phyloP scores from a whole-genome alignment of 768 basidiomycete species.

The Amanita thiersii region DNA sequence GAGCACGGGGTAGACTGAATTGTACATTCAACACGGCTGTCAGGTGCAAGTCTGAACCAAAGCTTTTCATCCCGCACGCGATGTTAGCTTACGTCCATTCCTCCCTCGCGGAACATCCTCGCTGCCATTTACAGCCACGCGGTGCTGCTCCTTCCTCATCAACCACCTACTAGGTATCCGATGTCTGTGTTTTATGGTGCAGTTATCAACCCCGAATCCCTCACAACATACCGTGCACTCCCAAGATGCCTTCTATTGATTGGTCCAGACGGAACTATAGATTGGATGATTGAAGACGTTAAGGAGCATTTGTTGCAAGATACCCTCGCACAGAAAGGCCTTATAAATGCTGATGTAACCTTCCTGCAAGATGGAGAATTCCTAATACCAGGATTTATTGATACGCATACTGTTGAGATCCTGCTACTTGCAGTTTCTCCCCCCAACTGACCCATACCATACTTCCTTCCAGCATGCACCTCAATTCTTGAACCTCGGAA shows the following conservation, averaged over 20 bases:
- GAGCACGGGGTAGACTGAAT: too few species aligned
- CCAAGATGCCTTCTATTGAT: slow-evolving; percentile 52
- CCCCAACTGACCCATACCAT: slow-evolving; percentile 4
- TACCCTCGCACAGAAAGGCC: slow-evolving; percentile 43
- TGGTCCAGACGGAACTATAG: slow-evolving; percentile 39
- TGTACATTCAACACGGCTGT: too few species aligned
- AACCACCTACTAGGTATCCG: not conserved
- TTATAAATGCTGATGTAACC: slow-evolving; percentile 32
- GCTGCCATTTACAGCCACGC: not conserved
- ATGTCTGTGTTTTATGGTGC: slow-evolving; percentile 41
- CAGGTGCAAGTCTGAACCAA: too few species aligned
- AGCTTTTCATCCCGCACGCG: not conserved
- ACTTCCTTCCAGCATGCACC: slow-evolving; percentile 55
- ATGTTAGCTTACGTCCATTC: not conserved
- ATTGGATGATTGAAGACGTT: slow-evolving; percentile 65
- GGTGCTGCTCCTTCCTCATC: not conserved
- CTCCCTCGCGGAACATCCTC: too few species aligned
- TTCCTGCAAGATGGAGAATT: slow-evolving; percentile 50
- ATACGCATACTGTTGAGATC: slow-evolving; percentile 78
- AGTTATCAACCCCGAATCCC: slow-evolving; percentile 43
- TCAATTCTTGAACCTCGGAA: slow-evolving; percentile 68
- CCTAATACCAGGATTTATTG: slow-evolving; percentile 81
- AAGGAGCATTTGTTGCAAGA: slow-evolving; percentile 36
- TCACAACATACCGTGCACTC: slow-evolving; percentile 34
- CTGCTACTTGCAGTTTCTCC: not conserved